phyloP scores from a whole-genome alignment of 169 alveolate genomes.

The Cryptosporidium viatorum region DNA sequence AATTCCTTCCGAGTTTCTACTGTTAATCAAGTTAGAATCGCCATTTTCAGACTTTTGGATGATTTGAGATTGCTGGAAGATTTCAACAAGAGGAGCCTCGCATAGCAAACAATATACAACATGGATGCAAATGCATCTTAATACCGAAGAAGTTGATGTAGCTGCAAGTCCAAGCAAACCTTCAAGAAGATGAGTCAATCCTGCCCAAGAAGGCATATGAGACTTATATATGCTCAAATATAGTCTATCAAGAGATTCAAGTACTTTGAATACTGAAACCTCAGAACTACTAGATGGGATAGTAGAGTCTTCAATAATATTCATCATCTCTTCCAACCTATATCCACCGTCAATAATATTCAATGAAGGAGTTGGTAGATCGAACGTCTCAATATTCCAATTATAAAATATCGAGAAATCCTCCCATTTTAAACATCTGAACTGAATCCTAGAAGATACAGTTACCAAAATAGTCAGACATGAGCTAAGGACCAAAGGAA shows the following conservation, averaged over 20 bases:
- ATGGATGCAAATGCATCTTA: constrained; percentile 57
- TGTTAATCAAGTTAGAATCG: background rate
- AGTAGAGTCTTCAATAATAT: constrained; percentile 54
- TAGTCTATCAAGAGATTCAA: constrained; percentile 39
- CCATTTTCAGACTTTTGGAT: background rate
- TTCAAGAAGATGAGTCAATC: constrained; percentile 57
- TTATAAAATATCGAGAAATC: background rate
- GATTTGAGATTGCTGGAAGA: constrained; percentile 9
- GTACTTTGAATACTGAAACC: constrained; percentile 40
- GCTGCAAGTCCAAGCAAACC: constrained; percentile 75
- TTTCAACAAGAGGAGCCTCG: constrained; percentile 71
- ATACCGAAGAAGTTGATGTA: constrained; percentile 40
- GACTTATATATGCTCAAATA: constrained; percentile 56
- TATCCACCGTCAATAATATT: constrained; percentile 47
- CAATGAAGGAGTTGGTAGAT: constrained; percentile 4
- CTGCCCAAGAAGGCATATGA: constrained; percentile 75
- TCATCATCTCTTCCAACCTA: constrained; percentile 40
- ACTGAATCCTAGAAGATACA: constrained; percentile 64
- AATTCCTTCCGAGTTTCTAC: background rate
- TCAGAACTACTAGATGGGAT: constrained; percentile 14
- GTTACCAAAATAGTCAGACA: constrained; percentile 64
- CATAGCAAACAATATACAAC: constrained; percentile 35
- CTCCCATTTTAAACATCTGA: constrained; percentile 17
- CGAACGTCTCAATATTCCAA: background rate
- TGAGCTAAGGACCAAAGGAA: constrained; percentile 61